Conservation (phyloP, 2,329 filamentous ascomycete species). For the Aureobasidium melanogenum region DNA sequence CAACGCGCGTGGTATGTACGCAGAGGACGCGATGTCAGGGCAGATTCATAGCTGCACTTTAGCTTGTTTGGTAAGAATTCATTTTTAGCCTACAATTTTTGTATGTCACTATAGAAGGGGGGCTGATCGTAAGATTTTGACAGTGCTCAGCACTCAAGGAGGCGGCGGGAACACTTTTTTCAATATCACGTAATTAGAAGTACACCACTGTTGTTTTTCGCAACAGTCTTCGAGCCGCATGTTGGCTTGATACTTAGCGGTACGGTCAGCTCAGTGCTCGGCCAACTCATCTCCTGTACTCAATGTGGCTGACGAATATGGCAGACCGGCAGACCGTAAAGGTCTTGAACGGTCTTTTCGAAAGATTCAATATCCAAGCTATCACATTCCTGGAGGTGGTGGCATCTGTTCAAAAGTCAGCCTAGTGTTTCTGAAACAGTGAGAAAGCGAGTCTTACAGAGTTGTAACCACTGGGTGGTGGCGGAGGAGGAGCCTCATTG, state of each 20-base stretch:
- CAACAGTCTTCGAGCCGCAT: neutral
- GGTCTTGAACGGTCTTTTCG: neutral
- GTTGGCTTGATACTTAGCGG: neutral
- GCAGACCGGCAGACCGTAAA: too few species aligned
- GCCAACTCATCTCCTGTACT: neutral
- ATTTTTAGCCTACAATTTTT: neutral
- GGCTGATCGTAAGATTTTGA: neutral
- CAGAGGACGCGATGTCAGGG: neutral
- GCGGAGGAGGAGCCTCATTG: slow-evolving; percentile 35
- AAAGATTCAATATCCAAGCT: neutral
- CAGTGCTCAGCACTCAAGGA: neutral
- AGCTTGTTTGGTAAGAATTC: neutral
- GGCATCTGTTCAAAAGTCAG: slow-evolving; percentile 33
- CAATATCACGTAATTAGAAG: neutral
- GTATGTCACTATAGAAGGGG: neutral
- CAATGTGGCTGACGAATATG: neutral
- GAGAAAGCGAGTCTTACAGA: slow-evolving; percentile 43
- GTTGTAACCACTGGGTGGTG: slow-evolving; percentile 51
- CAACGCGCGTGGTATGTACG: neutral
- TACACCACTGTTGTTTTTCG: neutral
- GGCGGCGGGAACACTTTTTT: neutral
- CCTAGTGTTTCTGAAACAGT: neutral
- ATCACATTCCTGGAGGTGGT: slow-evolving; percentile 41
- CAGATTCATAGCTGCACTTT: neutral
- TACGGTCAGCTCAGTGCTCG: neutral